Evolutionary conservation across 1,284 basidiomycete genomes (phyloP).

Genomic region (Heterobasidion irregulare): DNA sequence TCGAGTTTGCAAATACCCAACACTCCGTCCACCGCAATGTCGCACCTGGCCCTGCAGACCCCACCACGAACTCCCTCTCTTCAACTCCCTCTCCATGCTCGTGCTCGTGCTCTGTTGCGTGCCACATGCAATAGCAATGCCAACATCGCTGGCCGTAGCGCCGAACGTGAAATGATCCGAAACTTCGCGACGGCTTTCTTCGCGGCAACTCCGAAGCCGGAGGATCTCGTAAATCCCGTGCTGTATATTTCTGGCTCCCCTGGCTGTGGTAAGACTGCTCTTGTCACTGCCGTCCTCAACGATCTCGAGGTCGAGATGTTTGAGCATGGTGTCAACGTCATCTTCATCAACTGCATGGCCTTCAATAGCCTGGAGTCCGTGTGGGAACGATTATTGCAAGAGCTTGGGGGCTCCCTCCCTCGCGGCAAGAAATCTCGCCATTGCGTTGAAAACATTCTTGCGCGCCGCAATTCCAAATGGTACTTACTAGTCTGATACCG

Average conservation of each 20-base stretch:
- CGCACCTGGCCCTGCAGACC: conserved; percentile 39
- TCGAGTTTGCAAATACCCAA: conserved; percentile 24
- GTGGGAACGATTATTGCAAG: conserved; percentile 60
- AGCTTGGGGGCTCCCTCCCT: conserved; percentile 28
- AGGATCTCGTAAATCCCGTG: conserved; percentile 24
- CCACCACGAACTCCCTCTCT: conserved; percentile 53
- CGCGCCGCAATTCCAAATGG: conserved; percentile 44
- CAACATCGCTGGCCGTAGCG: conserved; percentile 54
- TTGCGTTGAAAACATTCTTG: conserved; percentile 33
- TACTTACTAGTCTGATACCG: conserved; percentile 22
- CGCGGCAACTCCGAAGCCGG: conserved; percentile 18
- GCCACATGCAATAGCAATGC: conserved; percentile 49
- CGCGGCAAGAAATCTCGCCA: conserved; percentile 26
- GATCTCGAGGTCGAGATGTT: conserved; percentile 23
- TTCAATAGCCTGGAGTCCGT: conserved; percentile 55
- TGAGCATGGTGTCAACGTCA: conserved; percentile 33
- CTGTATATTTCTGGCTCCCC: conserved; percentile 77
- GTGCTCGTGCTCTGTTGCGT: conserved; percentile 60
- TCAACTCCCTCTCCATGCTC: conserved; percentile 46
- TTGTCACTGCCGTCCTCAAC: conserved; percentile 57
- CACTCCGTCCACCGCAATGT: conserved; percentile 33
- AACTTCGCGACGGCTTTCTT: conserved; percentile 51
- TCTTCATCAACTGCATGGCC: conserved; percentile 74
- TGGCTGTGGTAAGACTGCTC: conserved; percentile 76
- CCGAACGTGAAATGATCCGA: conserved; percentile 47